Evolutionary conservation across 352 stramenopile species (phyloP).

Genomic region (Lagenidium giganteum): DNA sequence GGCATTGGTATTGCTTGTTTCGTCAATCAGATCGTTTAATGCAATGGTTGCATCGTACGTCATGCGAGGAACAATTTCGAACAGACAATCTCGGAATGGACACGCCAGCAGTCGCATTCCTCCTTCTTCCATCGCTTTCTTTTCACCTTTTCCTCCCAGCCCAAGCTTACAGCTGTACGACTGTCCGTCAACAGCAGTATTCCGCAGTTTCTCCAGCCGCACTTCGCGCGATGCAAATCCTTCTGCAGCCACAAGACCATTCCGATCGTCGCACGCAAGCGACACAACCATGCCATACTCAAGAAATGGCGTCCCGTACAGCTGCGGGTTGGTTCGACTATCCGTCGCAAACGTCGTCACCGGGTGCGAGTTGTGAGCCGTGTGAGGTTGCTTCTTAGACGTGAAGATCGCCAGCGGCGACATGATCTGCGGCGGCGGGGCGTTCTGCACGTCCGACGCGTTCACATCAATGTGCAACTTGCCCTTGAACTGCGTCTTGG

Average conservation of each 20-base stretch:
- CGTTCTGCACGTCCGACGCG: conserved; percentile 17
- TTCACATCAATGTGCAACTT: conserved; percentile 46
- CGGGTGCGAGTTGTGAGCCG: conserved; percentile 23
- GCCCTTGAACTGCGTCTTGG: conserved; percentile 12
- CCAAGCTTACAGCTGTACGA: conserved; percentile 26
- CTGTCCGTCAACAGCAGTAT: conserved; percentile 14
- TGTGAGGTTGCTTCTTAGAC: conserved; percentile 32
- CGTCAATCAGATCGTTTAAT: conserved; percentile 18
- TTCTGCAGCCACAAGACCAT: conserved; percentile 43
- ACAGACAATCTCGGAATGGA: conserved; percentile 61
- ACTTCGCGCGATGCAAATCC: conserved; percentile 52
- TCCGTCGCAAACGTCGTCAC: conserved; percentile 28
- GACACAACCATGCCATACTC: conserved; percentile 71
- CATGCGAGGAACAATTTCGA: conserved; percentile 73
- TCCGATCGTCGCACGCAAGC: conserved; percentile 53
- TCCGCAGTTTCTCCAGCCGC: conserved; percentile 50
- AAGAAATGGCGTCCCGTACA: conserved; percentile 39
- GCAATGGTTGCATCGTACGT: conserved; percentile 58
- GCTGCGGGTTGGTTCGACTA: conserved; percentile 12
- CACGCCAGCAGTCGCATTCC: conserved; percentile 36
- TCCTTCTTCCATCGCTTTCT: conserved; percentile 26
- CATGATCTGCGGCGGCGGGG: conserved; percentile 17
- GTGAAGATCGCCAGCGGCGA: conserved; percentile 43
- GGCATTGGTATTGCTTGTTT: not conserved
- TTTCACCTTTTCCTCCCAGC: conserved; percentile 36